phyloP scores from a whole-genome alignment of 2,329 filamentous ascomycete genomes.

The Beauveria sp. region DNA sequence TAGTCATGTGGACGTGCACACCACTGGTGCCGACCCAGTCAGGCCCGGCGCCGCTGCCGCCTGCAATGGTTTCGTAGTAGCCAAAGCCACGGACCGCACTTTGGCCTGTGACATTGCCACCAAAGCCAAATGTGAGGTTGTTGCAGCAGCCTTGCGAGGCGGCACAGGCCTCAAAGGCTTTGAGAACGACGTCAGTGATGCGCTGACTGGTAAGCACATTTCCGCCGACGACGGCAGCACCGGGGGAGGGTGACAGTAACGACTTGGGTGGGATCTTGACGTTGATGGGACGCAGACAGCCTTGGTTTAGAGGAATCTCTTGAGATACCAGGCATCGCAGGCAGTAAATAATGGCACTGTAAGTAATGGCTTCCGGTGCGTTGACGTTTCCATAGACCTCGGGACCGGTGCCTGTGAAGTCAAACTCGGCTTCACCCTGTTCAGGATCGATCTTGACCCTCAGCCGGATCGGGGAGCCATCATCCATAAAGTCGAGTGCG shows the following conservation, averaged over 20 bases:
- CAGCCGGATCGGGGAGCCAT: slow-evolving; percentile 68
- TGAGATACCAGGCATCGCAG: slow-evolving; percentile 70
- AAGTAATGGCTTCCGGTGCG: slow-evolving; percentile 73
- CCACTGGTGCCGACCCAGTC: slow-evolving; percentile 35
- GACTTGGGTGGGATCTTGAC: slow-evolving; percentile 66
- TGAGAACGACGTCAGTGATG: slow-evolving; percentile 41
- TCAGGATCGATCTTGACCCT: slow-evolving; percentile 67
- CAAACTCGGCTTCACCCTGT: slow-evolving; percentile 71
- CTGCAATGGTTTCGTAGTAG: slow-evolving; percentile 54
- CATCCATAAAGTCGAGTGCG: slow-evolving; percentile 76
- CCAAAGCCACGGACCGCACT: slow-evolving; percentile 34
- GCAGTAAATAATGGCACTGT: slow-evolving; percentile 83
- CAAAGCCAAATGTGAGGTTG: slow-evolving; percentile 77
- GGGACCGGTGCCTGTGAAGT: slow-evolving; percentile 71
- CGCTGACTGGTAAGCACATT: slow-evolving; percentile 53
- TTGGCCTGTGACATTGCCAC: slow-evolving; percentile 31
- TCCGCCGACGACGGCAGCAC: slow-evolving; percentile 73
- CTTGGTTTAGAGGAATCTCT: slow-evolving; percentile 79
- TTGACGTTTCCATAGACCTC: slow-evolving; percentile 79
- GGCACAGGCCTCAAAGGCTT: slow-evolving; percentile 71
- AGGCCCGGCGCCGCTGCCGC: slow-evolving; percentile 63
- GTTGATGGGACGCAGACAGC: slow-evolving; percentile 67
- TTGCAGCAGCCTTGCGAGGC: slow-evolving; percentile 76
- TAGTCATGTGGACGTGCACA: slow-evolving; percentile 56
- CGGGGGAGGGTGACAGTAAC: slow-evolving; percentile 67